Evolutionary conservation across 176 grass and related monocot species (phyloP).

Genomic region (Thalia dealbata): DNA sequence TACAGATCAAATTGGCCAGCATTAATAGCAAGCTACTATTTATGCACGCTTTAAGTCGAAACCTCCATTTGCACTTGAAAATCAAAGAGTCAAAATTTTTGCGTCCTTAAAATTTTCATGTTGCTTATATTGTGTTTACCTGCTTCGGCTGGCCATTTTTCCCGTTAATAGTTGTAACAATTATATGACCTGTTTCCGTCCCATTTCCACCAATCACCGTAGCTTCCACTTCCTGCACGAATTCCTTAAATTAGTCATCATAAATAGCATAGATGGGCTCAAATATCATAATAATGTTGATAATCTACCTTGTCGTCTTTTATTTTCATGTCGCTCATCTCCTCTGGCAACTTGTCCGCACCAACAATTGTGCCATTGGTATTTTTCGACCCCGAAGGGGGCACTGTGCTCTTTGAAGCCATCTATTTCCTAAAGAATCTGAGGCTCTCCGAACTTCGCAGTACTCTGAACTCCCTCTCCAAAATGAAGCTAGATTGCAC

Average conservation of each 20-base stretch:
- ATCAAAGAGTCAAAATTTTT: background rate
- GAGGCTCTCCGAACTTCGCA: background rate
- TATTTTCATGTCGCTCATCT: slow-evolving; percentile 60
- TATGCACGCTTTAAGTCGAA: background rate
- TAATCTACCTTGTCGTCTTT: slow-evolving; percentile 66
- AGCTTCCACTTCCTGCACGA: slow-evolving; percentile 51
- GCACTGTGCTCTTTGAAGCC: slow-evolving; percentile 40
- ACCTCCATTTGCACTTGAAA: background rate
- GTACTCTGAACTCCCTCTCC: background rate
- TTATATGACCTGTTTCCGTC: slow-evolving; percentile 62
- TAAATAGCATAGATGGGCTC: background rate
- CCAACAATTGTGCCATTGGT: slow-evolving; percentile 29
- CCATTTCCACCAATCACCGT: slow-evolving; percentile 61
- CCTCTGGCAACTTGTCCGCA: slow-evolving; percentile 47
- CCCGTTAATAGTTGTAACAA: slow-evolving; percentile 54
- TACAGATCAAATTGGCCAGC: background rate
- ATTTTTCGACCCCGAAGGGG: slow-evolving; percentile 40
- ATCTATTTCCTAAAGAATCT: slow-evolving; percentile 19
- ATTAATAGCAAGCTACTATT: background rate
- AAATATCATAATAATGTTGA: background rate
- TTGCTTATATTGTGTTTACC: slow-evolving; percentile 23
- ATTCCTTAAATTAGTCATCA: background rate
- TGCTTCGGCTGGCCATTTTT: slow-evolving; percentile 69
- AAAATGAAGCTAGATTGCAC: background rate
- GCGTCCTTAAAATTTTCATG: background rate